Conservation (phyloP, 345 rosid genomes). For the rapeseed (Brassica napus) region DNA sequence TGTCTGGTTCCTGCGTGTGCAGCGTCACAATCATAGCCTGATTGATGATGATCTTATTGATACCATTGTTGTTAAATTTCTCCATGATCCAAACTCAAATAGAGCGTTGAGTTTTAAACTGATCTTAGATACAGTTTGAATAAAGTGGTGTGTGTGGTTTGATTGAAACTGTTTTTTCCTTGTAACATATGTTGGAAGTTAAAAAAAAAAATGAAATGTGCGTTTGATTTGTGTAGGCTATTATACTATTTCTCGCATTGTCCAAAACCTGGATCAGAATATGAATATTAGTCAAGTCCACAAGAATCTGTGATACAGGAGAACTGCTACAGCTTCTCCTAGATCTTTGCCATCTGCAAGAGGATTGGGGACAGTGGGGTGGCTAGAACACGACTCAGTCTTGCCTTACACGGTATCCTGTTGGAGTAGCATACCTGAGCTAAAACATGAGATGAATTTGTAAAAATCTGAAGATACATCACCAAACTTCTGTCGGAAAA, state of each 20-base stretch:
- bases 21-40: slow-evolving; percentile 76
- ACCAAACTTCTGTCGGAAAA: slow-evolving; percentile 50
- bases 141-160: slow-evolving; percentile 18
- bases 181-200: neutral
- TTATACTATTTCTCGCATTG: too few relatives aligned
- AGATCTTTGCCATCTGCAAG: slow-evolving; percentile 38
- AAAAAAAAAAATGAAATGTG: neutral
- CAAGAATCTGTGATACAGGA: neutral
- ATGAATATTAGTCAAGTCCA: neutral
- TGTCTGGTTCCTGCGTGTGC: slow-evolving; percentile 69
- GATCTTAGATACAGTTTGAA: slow-evolving; percentile 1
- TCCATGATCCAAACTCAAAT: neutral
- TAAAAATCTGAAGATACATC: slow-evolving; percentile 1
- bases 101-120: slow-evolving; percentile 12
- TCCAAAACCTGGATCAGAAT: too few relatives aligned
- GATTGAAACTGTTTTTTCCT: slow-evolving; percentile 6
- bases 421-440: slow-evolving; percentile 36
- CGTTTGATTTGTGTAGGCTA: neutral
- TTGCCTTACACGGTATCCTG: slow-evolving; percentile 33
- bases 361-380: slow-evolving; percentile 53
- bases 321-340: too few relatives aligned
- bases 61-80: slow-evolving; percentile 21
- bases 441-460: slow-evolving; percentile 43
- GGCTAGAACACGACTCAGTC: slow-evolving; percentile 49
- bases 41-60: slow-evolving; percentile 22